Evolutionary conservation across 2,329 filamentous ascomycete species (phyloP), one percentile per base, ranked within the genome.

Genomic region (Apiospora kogelbergensis): DNA sequence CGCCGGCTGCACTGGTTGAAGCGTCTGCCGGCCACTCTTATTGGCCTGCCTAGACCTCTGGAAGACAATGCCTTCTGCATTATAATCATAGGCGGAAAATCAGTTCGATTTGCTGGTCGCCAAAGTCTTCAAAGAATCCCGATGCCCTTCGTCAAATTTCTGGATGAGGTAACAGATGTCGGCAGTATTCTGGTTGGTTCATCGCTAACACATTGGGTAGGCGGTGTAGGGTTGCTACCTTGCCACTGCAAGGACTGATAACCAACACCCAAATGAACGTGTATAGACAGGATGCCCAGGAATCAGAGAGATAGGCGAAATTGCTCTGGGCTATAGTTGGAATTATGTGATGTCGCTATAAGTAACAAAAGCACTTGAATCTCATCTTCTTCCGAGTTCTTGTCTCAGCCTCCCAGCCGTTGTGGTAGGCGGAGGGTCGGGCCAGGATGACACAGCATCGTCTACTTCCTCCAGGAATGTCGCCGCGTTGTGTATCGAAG

Each of bases 391-490:
- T 40, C 84, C 88, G 69, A 91, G 78, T 73, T 91, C 89, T 75
- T 86, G 86, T 73, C 88, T 84, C 75, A 92, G 77, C 74, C 90
- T 84, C 67, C 85, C 90, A 68, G 87, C 88, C 69, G 88, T 88
- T 71, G 87, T 88, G n/a, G 84, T 82, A 37, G 86, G 82, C 67
- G 84, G 81, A 48, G 85, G 84, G 74, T 95, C 93, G 3, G 95
- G 94, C 96, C 96, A 98, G 26, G 89, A 90, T 63, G 88, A 88
- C 1, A 97, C 94, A 22, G 93, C 92, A 81, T 97, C 94, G 72
- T 97, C 93, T 30, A 98, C 92, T 81, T 98, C 95, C 74, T 97
- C 94, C 72, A 98, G 80, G 79, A 98, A 99, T 0, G 90, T 93
- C 13, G 88, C 87, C 72, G 94, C 94, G 76, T 98, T 99, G 76